Conservation (phyloP, 768 basidiomycete genomes). For the Russula compacta region DNA sequence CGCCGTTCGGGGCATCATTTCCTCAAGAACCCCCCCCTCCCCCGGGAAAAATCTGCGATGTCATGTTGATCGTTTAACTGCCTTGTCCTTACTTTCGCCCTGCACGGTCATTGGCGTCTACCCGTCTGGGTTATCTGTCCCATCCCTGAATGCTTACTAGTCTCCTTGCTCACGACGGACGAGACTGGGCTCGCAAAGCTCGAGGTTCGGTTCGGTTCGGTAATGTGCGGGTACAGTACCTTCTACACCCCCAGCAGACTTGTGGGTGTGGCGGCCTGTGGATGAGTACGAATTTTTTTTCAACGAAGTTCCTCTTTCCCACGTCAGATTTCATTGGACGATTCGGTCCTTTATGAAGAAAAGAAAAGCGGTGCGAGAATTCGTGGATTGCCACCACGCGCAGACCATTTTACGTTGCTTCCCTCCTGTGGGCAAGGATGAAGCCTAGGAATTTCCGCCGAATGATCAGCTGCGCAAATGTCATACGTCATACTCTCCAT, state of each 20-base stretch:
- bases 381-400: background rate
- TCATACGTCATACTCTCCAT: background rate
- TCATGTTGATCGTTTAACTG: background rate
- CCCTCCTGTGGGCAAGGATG: background rate
- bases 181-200: background rate
- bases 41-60: background rate
- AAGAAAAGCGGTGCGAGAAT: background rate
- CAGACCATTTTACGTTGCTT: background rate
- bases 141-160: no score
- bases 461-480: background rate
- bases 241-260: background rate
- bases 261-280: no score
- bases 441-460: background rate
- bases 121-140: no score
- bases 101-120: no score
- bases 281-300: no score
- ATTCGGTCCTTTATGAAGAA: background rate
- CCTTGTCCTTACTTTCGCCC: background rate
- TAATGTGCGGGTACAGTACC: background rate
- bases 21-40: background rate
- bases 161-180: background rate
- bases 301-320: background rate
- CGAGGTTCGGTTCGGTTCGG: background rate
- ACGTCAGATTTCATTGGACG: background rate
- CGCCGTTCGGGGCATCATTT: background rate